Percentiles rank a stretch among this genome's conserved stretches.
These are phyloP conservation scores for Gigaspora rosea DNA, from an alignment of 192 early-diverging fungal species.

Conservation along the genomic window DNA sequence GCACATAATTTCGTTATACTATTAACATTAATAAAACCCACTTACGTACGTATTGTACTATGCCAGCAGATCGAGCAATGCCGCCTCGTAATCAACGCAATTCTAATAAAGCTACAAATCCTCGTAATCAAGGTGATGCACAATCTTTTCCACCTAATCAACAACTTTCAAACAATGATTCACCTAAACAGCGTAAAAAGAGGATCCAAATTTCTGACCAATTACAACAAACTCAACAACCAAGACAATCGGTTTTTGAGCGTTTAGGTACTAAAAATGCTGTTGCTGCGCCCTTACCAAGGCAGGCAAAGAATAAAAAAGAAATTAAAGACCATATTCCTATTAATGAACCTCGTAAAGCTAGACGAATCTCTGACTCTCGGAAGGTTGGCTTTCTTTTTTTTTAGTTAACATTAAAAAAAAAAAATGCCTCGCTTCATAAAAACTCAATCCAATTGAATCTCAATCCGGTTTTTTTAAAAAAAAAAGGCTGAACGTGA, in stretches of 20 bases:
- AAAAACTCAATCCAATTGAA: no score
- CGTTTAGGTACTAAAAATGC: conserved; percentile 26
- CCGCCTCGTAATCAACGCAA: background rate
- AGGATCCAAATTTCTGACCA: conserved; percentile 3
- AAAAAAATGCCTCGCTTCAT: background rate
- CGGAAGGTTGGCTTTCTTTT: conserved; percentile 1
- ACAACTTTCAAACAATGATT: background rate
- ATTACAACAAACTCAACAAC: background rate
- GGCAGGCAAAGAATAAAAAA: conserved; percentile 2
- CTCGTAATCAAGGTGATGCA: background rate
- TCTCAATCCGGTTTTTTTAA: background rate
- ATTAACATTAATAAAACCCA: no score
- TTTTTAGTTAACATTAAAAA: no score
- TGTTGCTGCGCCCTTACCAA: background rate
- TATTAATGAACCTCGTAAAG: background rate
- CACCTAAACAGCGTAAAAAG: conserved; percentile 19
- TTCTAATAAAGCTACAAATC: background rate
- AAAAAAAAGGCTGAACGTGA: conserved; percentile 23
- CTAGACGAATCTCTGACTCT: conserved; percentile 5
- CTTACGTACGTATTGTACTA: no score
- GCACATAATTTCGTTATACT: no score
- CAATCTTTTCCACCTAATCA: background rate
- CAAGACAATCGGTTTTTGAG: conserved; percentile 28
- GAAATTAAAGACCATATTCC: background rate
- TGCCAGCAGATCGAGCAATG: no score